Percentiles rank a stretch among this genome's conserved stretches.
These are phyloP conservation scores for Pleurotus sapidus DNA, from an alignment of 768 basidiomycete species.

Conservation along the genomic window DNA sequence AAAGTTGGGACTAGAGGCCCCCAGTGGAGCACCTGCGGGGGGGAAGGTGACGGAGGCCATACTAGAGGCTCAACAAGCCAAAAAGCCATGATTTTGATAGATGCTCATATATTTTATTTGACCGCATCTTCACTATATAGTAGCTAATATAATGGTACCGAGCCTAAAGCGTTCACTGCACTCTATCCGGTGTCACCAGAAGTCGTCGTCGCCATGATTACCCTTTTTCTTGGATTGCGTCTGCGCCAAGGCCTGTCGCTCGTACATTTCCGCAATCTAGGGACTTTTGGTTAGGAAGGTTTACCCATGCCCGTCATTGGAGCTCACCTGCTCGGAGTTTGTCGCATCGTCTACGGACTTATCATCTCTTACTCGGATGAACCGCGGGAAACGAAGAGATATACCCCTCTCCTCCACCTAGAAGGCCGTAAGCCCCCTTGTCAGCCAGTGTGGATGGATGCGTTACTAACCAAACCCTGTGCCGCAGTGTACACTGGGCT, in stretches of 20 bases:
- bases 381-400: constrained; percentile 94
- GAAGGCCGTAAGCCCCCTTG: constrained; percentile 4
- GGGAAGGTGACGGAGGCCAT: constrained; percentile 50
- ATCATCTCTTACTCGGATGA: constrained; percentile 90
- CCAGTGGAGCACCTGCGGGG: constrained; percentile 17
- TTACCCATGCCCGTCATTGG: too few relatives aligned
- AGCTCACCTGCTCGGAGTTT: constrained; percentile 80
- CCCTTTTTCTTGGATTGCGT: constrained; percentile 69
- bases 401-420: constrained; percentile 89
- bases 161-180: neutral
- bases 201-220: constrained; percentile 71
- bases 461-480: constrained; percentile 71
- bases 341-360: constrained; percentile 93
- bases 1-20: constrained; percentile 41
- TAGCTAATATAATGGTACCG: constrained; percentile 3
- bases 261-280: constrained; percentile 93
- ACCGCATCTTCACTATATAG: neutral
- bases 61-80: constrained; percentile 28
- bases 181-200: constrained; percentile 54
- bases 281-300: neutral
- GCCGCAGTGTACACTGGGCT: constrained; percentile 97
- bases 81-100: constrained; percentile 13
- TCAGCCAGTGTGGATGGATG: neutral
- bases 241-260: constrained; percentile 81
- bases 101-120: constrained; percentile 18